Evolutionary conservation across 73 alveolate genomes (phyloP).

Genomic region (Paramecium octaurelia): DNA sequence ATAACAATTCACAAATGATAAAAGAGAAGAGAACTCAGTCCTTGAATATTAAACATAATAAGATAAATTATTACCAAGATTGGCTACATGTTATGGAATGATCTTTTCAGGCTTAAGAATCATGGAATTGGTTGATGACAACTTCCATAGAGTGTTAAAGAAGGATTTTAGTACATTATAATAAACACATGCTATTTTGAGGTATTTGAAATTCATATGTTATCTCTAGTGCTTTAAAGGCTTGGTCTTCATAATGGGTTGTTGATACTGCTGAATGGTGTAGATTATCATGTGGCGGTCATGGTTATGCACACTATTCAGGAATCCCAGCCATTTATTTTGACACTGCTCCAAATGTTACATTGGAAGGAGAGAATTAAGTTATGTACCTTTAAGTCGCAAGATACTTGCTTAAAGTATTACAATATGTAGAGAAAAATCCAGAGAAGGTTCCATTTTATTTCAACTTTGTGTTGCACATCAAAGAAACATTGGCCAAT

Average conservation of each 20-base stretch:
- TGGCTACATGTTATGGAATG: constrained; percentile 67
- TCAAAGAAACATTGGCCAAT: background rate
- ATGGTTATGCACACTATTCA: constrained; percentile 77
- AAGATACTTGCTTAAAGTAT: background rate
- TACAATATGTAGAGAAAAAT: background rate
- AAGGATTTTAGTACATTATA: constrained; percentile 51
- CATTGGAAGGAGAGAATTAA: constrained; percentile 58
- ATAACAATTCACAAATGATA: constrained; percentile 70
- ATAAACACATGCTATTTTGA: constrained; percentile 68
- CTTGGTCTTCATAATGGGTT: constrained; percentile 63
- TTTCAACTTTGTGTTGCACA: background rate
- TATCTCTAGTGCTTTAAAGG: constrained; percentile 66
- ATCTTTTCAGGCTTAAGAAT: constrained; percentile 56
- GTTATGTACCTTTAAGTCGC: constrained; percentile 47
- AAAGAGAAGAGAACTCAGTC: constrained; percentile 71
- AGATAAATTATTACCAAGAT: constrained; percentile 66
- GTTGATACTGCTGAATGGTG: constrained; percentile 67
- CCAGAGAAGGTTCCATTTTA: constrained; percentile 15
- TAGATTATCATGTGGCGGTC: constrained; percentile 90
- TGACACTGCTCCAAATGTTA: constrained; percentile 53
- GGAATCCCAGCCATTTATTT: constrained; percentile 65
- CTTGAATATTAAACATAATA: constrained; percentile 81
- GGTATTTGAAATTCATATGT: constrained; percentile 57
- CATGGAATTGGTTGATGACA: constrained; percentile 36
- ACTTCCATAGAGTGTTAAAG: constrained; percentile 63